Conservation (phyloP, 257 asterid genomes). For the Solanum chmielewskii region DNA sequence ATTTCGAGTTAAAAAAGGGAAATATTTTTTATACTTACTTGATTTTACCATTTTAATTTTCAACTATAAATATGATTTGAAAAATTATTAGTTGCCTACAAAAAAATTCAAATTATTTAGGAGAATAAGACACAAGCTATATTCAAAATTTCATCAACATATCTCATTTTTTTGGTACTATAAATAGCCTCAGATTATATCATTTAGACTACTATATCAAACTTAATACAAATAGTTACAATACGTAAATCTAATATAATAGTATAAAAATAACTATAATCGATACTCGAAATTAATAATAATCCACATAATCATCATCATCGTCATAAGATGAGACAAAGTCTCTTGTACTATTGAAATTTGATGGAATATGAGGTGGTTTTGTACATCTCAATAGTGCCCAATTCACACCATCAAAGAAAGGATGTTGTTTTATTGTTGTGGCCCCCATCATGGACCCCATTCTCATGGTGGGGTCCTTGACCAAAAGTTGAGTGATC, state of each 20-base stretch:
- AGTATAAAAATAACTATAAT: neutral
- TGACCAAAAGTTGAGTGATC: constrained; percentile 39
- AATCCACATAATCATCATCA: constrained; percentile 31
- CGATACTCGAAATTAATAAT: neutral
- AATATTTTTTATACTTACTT: too few relatives aligned
- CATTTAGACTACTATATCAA: neutral
- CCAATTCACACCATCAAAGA: constrained; percentile 74
- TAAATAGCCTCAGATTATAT: neutral
- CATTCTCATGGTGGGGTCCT: constrained; percentile 60
- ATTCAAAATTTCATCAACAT: too few relatives aligned
- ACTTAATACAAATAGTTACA: neutral
- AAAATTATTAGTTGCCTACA: too few relatives aligned
- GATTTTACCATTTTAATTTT: too few relatives aligned
- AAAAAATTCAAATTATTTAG: too few relatives aligned
- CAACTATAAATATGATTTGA: too few relatives aligned
- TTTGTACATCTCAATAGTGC: constrained; percentile 57
- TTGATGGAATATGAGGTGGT: constrained; percentile 49
- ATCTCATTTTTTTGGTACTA: neutral
- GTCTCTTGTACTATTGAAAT: constrained; percentile 8
- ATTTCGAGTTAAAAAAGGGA: too few relatives aligned
- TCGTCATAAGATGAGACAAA: constrained; percentile 13
- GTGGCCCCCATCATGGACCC: constrained; percentile 64
- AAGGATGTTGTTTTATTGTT: constrained; percentile 53
- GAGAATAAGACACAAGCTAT: too few relatives aligned
- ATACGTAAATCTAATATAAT: neutral